Evolutionary conservation across 2,329 filamentous ascomycete genomes (phyloP).

Genomic region (Orbilia javanica): DNA sequence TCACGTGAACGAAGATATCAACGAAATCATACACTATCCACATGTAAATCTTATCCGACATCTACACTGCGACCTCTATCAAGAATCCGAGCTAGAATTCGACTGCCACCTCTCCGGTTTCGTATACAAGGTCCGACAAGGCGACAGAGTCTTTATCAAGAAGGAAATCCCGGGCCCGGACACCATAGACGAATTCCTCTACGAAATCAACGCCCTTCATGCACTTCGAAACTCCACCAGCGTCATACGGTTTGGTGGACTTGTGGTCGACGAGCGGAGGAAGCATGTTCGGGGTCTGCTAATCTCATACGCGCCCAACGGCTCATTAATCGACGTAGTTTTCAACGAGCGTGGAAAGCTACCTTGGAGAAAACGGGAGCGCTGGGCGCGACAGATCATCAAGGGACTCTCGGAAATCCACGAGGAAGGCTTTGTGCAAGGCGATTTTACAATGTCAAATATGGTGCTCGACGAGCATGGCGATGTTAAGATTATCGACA

Average conservation of each 20-base stretch:
- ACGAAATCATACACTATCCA: conserved; percentile 93
- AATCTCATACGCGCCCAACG: conserved; percentile 87
- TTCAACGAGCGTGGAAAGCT: conserved; percentile 76
- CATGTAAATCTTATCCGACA: conserved; percentile 79
- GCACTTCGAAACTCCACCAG: conserved; percentile 78
- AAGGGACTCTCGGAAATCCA: conserved; percentile 91
- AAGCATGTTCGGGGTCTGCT: conserved; percentile 86
- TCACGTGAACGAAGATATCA: conserved; percentile 96
- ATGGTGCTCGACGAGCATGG: conserved; percentile 89
- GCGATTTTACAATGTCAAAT: conserved; percentile 96
- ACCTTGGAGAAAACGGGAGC: conserved; percentile 80
- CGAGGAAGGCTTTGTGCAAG: conserved; percentile 95
- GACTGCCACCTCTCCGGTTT: conserved; percentile 96
- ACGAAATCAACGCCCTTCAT: conserved; percentile 95
- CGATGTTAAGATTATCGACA: conserved; percentile 96
- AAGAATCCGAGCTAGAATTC: conserved; percentile 82
- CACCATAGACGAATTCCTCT: conserved; percentile 94
- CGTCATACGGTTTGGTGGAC: conserved; percentile 87
- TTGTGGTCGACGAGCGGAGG: conserved; percentile 83
- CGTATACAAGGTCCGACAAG: conserved; percentile 88
- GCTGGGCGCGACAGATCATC: conserved; percentile 92
- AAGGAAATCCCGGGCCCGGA: conserved; percentile 98
- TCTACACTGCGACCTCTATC: conserved; percentile 74
- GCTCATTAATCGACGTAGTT: conserved; percentile 89
- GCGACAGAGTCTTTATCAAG: conserved; percentile 82